Percentiles rank a stretch among this genome's conserved stretches.
These are phyloP conservation scores for Epichloe baconii DNA, from an alignment of 2,329 filamentous ascomycete species.

Conservation along the genomic window DNA sequence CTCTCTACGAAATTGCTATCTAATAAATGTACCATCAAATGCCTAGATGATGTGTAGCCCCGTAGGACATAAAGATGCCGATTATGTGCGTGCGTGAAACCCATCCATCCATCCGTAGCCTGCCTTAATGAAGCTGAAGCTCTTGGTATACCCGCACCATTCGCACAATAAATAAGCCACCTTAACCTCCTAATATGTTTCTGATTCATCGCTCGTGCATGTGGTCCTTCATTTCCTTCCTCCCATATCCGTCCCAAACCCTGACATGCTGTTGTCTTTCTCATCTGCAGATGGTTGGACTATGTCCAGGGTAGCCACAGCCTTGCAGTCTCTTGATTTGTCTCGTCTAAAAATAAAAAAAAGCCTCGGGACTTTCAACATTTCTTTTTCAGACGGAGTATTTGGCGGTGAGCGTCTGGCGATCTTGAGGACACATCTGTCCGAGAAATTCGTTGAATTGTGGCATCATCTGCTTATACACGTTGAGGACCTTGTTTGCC, in stretches of 20 bases:
- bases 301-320: not conserved
- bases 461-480: constrained; percentile 47
- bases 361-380: too few relatives aligned
- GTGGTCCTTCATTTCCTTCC: not conserved
- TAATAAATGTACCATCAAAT: constrained; percentile 3
- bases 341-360: not conserved
- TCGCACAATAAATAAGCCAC: constrained; percentile 1
- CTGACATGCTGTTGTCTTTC: not conserved
- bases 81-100: not conserved
- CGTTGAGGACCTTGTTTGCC: constrained; percentile 32
- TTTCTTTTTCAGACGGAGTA: constrained; percentile 29
- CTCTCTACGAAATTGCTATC: constrained; percentile 5
- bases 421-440: constrained; percentile 36
- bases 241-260: not conserved
- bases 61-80: not conserved
- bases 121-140: not conserved
- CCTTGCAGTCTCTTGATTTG: not conserved
- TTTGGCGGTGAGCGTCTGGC: constrained; percentile 32
- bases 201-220: not conserved
- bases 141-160: constrained; percentile 2
- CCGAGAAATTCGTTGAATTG: constrained; percentile 42
- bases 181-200: not conserved
- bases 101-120: not conserved
- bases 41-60: constrained; percentile 2
- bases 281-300: not conserved